These are phyloP conservation scores for Colletotrichum sp. DNA, from an alignment of 2,329 filamentous ascomycete species.

Conservation along the genomic window DNA sequence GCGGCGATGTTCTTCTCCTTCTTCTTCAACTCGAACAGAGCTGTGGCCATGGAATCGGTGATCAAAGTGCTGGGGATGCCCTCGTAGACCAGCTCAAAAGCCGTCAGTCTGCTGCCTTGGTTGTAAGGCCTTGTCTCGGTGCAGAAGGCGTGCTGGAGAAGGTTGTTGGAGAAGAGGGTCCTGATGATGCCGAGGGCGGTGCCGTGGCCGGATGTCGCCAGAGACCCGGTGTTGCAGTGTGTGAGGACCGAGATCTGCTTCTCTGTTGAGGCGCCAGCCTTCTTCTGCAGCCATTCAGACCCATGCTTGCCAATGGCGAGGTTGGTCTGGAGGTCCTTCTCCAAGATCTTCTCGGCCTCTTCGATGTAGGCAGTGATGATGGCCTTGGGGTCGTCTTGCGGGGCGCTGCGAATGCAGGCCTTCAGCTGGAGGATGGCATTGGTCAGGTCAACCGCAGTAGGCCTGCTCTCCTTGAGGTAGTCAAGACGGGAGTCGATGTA, in stretches of 20 bases:
- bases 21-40: slow-evolving; percentile 73
- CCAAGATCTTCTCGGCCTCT: slow-evolving; percentile 85
- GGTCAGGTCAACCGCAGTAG: slow-evolving; percentile 92
- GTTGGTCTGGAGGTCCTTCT: slow-evolving; percentile 88
- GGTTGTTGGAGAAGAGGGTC: slow-evolving; percentile 69
- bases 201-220: slow-evolving; percentile 97
- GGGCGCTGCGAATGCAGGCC: slow-evolving; percentile 57
- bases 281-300: slow-evolving; percentile 78
- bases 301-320: slow-evolving; percentile 83
- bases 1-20: slow-evolving; percentile 74
- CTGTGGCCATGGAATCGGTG: slow-evolving; percentile 95
- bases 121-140: slow-evolving; percentile 98
- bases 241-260: slow-evolving; percentile 81
- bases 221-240: slow-evolving; percentile 97
- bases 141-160: slow-evolving; percentile 86
- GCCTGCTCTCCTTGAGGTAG: slow-evolving; percentile 86
- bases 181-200: slow-evolving; percentile 95
- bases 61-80: slow-evolving; percentile 89
- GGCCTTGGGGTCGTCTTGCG: slow-evolving; percentile 40
- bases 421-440: slow-evolving; percentile 88
- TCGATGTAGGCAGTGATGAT: slow-evolving; percentile 75
- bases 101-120: slow-evolving; percentile 92
- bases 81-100: slow-evolving; percentile 96
- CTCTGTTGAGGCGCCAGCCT: slow-evolving; percentile 53
- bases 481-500: slow-evolving; percentile 80